Conservation (phyloP, 1,284 basidiomycete genomes). For the Agaricales sp. region DNA sequence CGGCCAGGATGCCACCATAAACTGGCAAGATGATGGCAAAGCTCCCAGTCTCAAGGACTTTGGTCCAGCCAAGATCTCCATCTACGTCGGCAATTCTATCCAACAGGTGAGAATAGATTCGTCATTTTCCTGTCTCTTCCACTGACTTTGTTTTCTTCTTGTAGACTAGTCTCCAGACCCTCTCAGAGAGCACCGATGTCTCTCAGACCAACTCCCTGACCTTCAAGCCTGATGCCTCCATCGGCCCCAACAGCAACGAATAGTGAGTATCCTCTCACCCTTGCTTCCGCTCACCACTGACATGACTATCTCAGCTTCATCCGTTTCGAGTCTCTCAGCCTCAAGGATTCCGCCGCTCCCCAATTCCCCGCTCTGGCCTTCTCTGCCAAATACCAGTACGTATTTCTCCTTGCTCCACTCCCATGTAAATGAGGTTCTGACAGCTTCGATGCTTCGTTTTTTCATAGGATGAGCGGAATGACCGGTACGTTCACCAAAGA, state of each 20-base stretch:
- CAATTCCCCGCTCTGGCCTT: conserved; percentile 60
- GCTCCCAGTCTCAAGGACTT: conserved; percentile 47
- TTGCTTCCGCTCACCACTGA: background rate
- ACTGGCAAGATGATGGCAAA: conserved; percentile 59
- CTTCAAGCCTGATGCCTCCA: conserved; percentile 49
- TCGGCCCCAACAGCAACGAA: conserved; percentile 47
- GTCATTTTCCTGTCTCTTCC: background rate
- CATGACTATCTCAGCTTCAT: conserved; percentile 48
- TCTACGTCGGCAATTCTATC: conserved; percentile 56
- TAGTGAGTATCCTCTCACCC: conserved; percentile 39
- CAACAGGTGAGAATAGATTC: conserved; percentile 57
- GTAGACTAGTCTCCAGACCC: conserved; percentile 60
- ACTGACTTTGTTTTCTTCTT: conserved; percentile 12
- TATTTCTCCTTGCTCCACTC: conserved; percentile 5
- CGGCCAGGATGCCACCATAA: conserved; percentile 47
- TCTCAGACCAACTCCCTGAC: conserved; percentile 35
- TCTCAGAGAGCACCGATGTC: conserved; percentile 52
- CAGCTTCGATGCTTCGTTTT: conserved; percentile 1
- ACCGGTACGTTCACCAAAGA: conserved; percentile 48
- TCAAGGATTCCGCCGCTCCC: conserved; percentile 40
- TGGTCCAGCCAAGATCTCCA: conserved; percentile 49
- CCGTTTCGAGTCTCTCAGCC: conserved; percentile 50
- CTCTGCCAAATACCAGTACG: conserved; percentile 71
- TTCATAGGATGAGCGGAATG: conserved; percentile 51
- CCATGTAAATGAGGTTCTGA: conserved; percentile 3